Evolutionary conservation across 2,329 filamentous ascomycete genomes (phyloP).

Genomic region (Keithomyces neogunnii): DNA sequence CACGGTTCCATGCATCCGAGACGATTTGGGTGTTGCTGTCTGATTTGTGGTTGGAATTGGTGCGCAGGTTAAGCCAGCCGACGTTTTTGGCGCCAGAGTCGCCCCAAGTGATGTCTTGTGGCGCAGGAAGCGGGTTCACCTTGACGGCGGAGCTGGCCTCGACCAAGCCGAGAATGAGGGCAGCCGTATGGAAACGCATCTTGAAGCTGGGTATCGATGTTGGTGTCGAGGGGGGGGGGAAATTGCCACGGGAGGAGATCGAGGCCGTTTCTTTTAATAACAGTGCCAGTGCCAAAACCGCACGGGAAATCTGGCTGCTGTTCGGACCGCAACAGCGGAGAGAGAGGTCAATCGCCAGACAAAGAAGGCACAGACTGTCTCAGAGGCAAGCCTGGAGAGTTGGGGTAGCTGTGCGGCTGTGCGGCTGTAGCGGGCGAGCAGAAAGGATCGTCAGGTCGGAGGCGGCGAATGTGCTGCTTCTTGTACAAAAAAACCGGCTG

Average conservation of each 20-base stretch:
- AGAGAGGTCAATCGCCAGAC: not conserved
- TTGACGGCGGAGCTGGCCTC: conserved; percentile 12
- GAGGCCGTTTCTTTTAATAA: too few relatives aligned
- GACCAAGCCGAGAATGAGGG: not conserved
- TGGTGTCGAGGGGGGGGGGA: not conserved
- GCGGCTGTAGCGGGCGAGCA: not conserved
- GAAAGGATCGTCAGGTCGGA: not conserved
- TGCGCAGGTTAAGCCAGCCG: conserved; percentile 9
- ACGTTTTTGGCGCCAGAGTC: conserved; percentile 13
- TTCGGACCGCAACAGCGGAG: too few relatives aligned
- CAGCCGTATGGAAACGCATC: not conserved
- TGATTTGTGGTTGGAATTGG: conserved; percentile 8
- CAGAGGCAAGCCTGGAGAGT: not conserved
- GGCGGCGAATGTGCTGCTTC: not conserved
- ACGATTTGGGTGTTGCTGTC: conserved; percentile 20
- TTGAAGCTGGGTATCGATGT: not conserved
- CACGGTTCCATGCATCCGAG: conserved; percentile 39
- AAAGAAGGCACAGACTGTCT: not conserved
- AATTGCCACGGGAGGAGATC: too few relatives aligned
- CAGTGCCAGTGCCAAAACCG: too few relatives aligned
- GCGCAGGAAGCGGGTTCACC: conserved; percentile 19
- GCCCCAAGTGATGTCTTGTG: conserved; percentile 17
- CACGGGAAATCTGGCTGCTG: too few relatives aligned
- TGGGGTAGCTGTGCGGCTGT: not conserved
- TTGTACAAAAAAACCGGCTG: not conserved